A percentile compares a stretch with the other conserved stretches of the same genome.
phyloP scores from a whole-genome alignment of 1,284 basidiomycete genomes.

The Heterobasidion irregulare region DNA sequence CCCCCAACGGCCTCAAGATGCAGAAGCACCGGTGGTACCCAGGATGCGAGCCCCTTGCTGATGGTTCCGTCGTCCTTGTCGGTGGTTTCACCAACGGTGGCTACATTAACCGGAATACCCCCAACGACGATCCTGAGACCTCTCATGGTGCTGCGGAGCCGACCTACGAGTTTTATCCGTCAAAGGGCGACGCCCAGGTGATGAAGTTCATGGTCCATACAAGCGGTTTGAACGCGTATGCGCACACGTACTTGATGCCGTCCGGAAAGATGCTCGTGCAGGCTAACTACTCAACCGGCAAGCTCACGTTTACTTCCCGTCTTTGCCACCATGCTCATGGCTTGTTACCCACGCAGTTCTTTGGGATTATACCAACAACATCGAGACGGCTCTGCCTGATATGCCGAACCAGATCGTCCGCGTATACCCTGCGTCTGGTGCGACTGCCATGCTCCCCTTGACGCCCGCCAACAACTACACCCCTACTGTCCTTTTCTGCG shows the following conservation, averaged over 20 bases:
- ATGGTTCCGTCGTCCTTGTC: slow-evolving; percentile 64
- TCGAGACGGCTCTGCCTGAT: slow-evolving; percentile 51
- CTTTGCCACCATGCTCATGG: not conserved
- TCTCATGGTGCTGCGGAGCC: slow-evolving; percentile 63
- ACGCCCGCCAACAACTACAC: slow-evolving; percentile 86
- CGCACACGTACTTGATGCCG: slow-evolving; percentile 79
- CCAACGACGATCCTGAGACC: slow-evolving; percentile 52
- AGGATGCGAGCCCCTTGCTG: slow-evolving; percentile 66
- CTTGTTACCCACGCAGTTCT: slow-evolving; percentile 39
- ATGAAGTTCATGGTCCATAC: slow-evolving; percentile 79
- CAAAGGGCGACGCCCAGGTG: slow-evolving; percentile 41
- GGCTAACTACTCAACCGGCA: slow-evolving; percentile 73
- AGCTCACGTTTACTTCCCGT: slow-evolving; percentile 9
- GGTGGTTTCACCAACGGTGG: slow-evolving; percentile 82
- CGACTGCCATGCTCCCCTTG: slow-evolving; percentile 84
- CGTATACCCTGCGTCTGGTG: slow-evolving; percentile 91
- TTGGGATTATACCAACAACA: slow-evolving; percentile 52
- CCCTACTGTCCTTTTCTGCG: slow-evolving; percentile 84
- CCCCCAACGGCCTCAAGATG: slow-evolving; percentile 61
- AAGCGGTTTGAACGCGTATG: slow-evolving; percentile 86
- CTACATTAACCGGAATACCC: slow-evolving; percentile 84
- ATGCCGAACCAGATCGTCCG: slow-evolving; percentile 67
- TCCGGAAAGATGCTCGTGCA: slow-evolving; percentile 83
- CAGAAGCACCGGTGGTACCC: slow-evolving; percentile 83
- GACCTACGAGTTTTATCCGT: slow-evolving; percentile 82